phyloP scores from a whole-genome alignment of 371 early-diverging fungal genomes.

The Mortierella sp. region DNA sequence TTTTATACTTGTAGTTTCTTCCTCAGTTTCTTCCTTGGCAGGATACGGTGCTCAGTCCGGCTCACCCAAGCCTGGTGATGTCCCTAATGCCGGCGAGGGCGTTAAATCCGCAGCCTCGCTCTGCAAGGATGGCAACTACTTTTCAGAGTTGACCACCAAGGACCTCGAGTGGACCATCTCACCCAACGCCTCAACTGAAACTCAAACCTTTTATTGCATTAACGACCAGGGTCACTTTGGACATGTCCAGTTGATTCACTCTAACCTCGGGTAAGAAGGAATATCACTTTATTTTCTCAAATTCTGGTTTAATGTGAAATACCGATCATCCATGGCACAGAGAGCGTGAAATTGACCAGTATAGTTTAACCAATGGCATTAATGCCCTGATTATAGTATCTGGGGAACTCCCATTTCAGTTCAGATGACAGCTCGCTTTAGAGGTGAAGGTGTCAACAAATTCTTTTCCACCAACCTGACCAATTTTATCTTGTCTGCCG shows the following conservation, averaged over 20 bases:
- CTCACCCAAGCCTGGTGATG: constrained; percentile 51
- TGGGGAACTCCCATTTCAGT: constrained; percentile 64
- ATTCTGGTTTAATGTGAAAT: background rate
- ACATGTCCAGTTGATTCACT: constrained; percentile 89
- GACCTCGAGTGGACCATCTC: constrained; percentile 83
- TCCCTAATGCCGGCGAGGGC: constrained; percentile 53
- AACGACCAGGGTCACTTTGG: constrained; percentile 81
- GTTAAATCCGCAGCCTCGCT: constrained; percentile 68
- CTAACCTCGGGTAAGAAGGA: constrained; percentile 85
- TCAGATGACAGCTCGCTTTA: constrained; percentile 84
- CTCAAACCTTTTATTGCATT: constrained; percentile 88
- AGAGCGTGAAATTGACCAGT: background rate
- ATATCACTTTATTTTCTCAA: constrained; percentile 3
- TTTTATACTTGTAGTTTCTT: constrained; percentile 21
- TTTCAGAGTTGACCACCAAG: constrained; percentile 65
- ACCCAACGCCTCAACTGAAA: constrained; percentile 87
- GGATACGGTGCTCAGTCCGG: constrained; percentile 30
- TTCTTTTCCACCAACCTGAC: constrained; percentile 82
- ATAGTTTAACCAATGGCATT: constrained; percentile 12
- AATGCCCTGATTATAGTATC: constrained; percentile 35
- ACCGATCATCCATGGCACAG: background rate
- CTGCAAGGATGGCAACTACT: constrained; percentile 68
- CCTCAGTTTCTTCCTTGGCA: constrained; percentile 51
- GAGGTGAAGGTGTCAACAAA: constrained; percentile 72
- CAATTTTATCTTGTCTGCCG: constrained; percentile 74